These are phyloP conservation scores for Diaporthe australafricana DNA, from an alignment of 2,329 filamentous ascomycete genomes.

Conservation along the genomic window DNA sequence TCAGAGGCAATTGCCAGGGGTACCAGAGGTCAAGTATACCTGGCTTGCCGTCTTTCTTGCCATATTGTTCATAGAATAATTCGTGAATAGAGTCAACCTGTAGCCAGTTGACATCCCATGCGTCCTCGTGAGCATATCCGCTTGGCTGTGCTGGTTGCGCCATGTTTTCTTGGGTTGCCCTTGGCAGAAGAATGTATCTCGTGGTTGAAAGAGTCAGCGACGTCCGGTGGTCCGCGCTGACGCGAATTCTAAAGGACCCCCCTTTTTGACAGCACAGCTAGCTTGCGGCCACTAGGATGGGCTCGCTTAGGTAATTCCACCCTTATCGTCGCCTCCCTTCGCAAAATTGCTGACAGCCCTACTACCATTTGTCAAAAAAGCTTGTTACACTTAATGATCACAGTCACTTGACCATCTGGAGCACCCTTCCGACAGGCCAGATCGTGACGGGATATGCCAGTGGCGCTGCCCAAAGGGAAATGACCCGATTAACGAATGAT, in stretches of 20 bases:
- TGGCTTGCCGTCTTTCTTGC: constrained; percentile 15
- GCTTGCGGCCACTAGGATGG: no score
- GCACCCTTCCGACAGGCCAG: neutral
- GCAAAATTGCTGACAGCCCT: neutral
- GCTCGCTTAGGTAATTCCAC: no score
- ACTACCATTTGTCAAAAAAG: neutral
- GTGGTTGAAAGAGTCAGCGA: neutral
- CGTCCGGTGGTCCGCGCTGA: neutral
- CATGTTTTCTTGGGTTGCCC: neutral
- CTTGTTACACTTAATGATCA: neutral
- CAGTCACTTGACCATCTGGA: neutral
- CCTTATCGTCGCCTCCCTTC: no score
- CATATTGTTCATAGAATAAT: constrained; percentile 2
- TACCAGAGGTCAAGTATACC: neutral
- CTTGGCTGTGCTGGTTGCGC: neutral
- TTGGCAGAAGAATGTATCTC: neutral
- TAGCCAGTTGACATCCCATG: constrained; percentile 5
- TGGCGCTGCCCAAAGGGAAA: neutral
- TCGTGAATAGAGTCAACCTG: neutral
- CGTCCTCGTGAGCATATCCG: neutral
- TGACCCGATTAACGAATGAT: neutral
- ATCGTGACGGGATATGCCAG: neutral
- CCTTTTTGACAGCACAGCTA: neutral
- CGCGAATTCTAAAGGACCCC: neutral
- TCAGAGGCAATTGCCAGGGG: no score